Conservation (phyloP, 345 rosid genomes). For the Gossypium sturtianum region DNA sequence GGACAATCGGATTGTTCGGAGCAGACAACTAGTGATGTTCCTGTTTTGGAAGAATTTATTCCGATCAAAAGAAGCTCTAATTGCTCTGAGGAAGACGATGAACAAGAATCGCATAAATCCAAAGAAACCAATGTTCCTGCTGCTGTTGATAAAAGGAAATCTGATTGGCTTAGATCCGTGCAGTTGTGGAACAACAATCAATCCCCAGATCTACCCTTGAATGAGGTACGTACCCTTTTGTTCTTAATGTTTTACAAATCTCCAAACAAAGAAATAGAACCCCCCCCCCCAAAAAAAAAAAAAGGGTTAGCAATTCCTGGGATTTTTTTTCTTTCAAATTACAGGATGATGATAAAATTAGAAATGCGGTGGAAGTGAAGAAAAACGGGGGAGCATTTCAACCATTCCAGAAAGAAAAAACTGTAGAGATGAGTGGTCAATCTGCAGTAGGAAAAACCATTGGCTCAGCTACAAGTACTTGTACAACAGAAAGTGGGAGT, state of each 20-base stretch:
- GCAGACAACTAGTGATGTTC: slow-evolving; percentile 65
- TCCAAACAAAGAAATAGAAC: slow-evolving; percentile 6
- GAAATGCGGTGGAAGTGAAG: slow-evolving; percentile 56
- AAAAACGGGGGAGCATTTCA: slow-evolving; percentile 68
- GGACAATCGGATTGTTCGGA: slow-evolving; percentile 80
- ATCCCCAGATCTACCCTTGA: slow-evolving; percentile 47
- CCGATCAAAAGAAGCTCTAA: slow-evolving; percentile 47
- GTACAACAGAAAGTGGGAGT: slow-evolving; percentile 29
- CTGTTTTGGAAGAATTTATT: slow-evolving; percentile 75
- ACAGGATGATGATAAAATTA: slow-evolving; percentile 47
- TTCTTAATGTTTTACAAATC: background rate
- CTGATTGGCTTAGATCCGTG: slow-evolving; percentile 98
- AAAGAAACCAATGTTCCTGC: slow-evolving; percentile 17
- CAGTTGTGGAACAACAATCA: slow-evolving; percentile 72
- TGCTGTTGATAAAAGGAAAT: slow-evolving; percentile 43
- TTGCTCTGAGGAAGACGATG: slow-evolving; percentile 34
- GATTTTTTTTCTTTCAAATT: background rate
- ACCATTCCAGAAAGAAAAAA: slow-evolving; percentile 54
- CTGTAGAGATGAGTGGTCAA: slow-evolving; percentile 25
- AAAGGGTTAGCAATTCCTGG: background rate
- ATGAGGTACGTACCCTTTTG: slow-evolving; percentile 29
- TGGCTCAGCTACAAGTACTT: slow-evolving; percentile 37
- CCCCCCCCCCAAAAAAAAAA: background rate
- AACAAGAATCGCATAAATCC: slow-evolving; percentile 34
- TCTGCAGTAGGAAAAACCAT: slow-evolving; percentile 22